Conservation (phyloP, 2,329 filamentous ascomycete genomes). For the Ambrosiella cleistominuta region DNA sequence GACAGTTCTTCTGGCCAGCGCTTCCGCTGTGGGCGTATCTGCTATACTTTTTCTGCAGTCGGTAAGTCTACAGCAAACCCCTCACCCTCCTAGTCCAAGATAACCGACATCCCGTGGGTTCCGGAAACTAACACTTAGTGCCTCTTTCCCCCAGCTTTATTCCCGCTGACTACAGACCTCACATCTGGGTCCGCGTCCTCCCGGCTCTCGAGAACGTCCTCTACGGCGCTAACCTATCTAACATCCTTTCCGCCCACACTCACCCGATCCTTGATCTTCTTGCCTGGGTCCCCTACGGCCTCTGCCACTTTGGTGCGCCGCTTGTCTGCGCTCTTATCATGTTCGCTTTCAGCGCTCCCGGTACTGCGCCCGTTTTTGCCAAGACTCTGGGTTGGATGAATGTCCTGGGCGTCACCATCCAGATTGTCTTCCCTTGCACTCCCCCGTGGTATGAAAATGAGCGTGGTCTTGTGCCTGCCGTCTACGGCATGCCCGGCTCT, state of each 20-base stretch:
- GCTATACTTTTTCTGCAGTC: conserved; percentile 79
- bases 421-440: conserved; percentile 81
- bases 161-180: conserved; percentile 68
- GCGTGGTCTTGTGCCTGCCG: conserved; percentile 76
- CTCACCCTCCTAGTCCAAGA: conserved; percentile 10
- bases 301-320: conserved; percentile 77
- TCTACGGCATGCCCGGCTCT: conserved; percentile 79
- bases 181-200: conserved; percentile 89
- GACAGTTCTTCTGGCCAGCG: conserved; percentile 82
- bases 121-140: neutral
- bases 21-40: conserved; percentile 74
- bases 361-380: conserved; percentile 68
- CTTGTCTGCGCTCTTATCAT: conserved; percentile 61
- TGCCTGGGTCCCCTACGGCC: conserved; percentile 84
- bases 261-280: conserved; percentile 68
- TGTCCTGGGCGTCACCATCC: conserved; percentile 69
- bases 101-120: no score
- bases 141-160: conserved; percentile 48
- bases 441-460: conserved; percentile 95
- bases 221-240: conserved; percentile 88
- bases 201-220: conserved; percentile 91
- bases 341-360: conserved; percentile 78
- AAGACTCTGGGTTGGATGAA: conserved; percentile 87
- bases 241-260: conserved; percentile 83
- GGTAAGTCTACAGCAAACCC: conserved; percentile 46